phyloP scores from a whole-genome alignment of 371 early-diverging fungal genomes.

The Chytridiales sp. region DNA sequence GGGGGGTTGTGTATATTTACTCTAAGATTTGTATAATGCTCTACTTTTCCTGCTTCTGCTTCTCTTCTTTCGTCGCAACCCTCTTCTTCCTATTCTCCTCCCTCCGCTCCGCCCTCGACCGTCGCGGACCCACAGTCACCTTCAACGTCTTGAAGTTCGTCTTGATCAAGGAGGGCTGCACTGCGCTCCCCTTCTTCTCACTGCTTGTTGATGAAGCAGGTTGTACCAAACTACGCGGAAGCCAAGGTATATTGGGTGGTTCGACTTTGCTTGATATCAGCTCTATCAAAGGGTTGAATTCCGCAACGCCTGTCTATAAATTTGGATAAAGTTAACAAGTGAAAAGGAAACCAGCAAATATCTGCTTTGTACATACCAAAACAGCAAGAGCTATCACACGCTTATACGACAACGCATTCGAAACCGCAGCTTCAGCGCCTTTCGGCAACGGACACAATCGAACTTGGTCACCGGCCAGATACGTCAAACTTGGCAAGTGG shows the following conservation, averaged over 20 bases:
- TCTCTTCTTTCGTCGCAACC: too few species aligned
- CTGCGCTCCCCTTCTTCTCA: neutral
- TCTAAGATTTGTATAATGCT: too few species aligned
- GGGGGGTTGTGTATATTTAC: too few species aligned
- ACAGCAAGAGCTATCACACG: constrained; percentile 26
- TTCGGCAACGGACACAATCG: constrained; percentile 23
- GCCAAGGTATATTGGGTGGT: constrained; percentile 27
- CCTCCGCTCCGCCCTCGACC: too few species aligned
- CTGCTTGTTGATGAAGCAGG: neutral
- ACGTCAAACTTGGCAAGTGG: constrained; percentile 30
- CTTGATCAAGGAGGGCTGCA: neutral
- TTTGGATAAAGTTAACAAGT: neutral
- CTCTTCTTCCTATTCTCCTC: too few species aligned
- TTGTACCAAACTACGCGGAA: constrained; percentile 9
- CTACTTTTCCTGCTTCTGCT: too few species aligned
- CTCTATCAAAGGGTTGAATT: constrained; percentile 12
- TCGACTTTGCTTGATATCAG: constrained; percentile 10
- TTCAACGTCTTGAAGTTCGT: constrained; percentile 14
- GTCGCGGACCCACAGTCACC: too few species aligned
- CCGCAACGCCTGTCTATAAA: constrained; percentile 13
- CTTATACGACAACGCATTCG: constrained; percentile 25
- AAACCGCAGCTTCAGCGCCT: constrained; percentile 22
- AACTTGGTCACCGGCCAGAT: constrained; percentile 19
- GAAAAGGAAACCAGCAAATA: neutral
- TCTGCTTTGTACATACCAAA: constrained; percentile 2